Evolutionary conservation across 805 yeast genomes (phyloP).

Genomic region (Barnettozyma salicaria): DNA sequence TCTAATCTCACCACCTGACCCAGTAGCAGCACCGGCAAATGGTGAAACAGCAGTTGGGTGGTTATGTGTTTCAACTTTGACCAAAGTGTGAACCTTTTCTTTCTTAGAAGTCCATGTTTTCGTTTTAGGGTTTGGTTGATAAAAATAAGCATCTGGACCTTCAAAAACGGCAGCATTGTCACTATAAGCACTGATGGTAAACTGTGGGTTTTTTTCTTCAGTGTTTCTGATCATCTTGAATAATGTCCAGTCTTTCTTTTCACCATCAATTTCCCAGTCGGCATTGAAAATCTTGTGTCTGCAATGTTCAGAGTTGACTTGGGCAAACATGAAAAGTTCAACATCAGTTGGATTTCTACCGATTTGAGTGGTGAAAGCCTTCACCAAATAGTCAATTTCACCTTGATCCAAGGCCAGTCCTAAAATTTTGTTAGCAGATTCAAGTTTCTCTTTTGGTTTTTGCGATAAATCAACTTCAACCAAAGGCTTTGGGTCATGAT

Average conservation of each 20-base stretch:
- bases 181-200: conserved; percentile 88
- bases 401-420: conserved; percentile 95
- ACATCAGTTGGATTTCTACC: conserved; percentile 96
- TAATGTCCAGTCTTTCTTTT: conserved; percentile 62
- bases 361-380: conserved; percentile 69
- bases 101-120: conserved; percentile 67
- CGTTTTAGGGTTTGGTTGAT: conserved; percentile 68
- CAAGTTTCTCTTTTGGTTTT: conserved; percentile 48
- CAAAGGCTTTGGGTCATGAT: conserved; percentile 77
- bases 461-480: conserved; percentile 61
- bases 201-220: conserved; percentile 69
- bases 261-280: conserved; percentile 92
- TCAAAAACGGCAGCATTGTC: conserved; percentile 96
- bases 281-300: conserved; percentile 99
- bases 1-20: conserved; percentile 99
- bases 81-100: conserved; percentile 82
- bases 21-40: conserved; percentile 99
- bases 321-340: conserved; percentile 98
- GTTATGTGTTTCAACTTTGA: conserved; percentile 97
- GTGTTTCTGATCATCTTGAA: conserved; percentile 97
- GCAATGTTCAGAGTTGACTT: conserved; percentile 98
- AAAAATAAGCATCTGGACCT: conserved; percentile 73
- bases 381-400: conserved; percentile 81
- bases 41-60: conserved; percentile 99
- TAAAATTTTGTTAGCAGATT: conserved; percentile 70